Base-by-base conservation (phyloP, 2,329 filamentous ascomycete species). In the Epichloe coenophiala region DNA sequence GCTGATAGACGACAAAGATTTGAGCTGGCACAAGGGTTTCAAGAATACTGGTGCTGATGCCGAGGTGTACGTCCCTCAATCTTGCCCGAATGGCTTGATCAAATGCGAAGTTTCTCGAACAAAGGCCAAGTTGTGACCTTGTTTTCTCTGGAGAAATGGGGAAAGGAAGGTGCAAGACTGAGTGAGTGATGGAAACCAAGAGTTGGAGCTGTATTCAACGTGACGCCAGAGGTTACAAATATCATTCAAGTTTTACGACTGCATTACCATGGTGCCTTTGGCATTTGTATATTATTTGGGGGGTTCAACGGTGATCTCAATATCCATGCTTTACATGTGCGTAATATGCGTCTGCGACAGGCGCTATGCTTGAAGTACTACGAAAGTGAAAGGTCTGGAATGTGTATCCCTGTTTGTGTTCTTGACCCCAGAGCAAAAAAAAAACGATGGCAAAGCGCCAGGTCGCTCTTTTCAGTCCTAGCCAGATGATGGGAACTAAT, bases 1-100 rank as follows among this genome's bases (percentile, higher is more conserved):
- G 51, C 50, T 45, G 33, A 47, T 44, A 35, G 13, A 13, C 3
- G 11, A 4, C 62, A 1, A 13, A 91, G 91, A 97, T 64, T 71
- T 98, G 63, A 91, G 86, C 71, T 98, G 93, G 93, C 88, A 95
- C 77, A 94, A 97, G 68, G 89, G 84, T 33, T 67, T 90, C 58
- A 88, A 95, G 76, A 98, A 98, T 71, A 95, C 88, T 0, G 93
- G 93, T 68, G 86, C 88, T 68, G 86, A 98, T 61, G 93, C 93
- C 48, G 90, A 96, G 65, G 91, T 98, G 19, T 96, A 93, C 61
- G 90, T 87, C 31, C 93, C 93, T 3, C 93, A 97, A 68, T 86
- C 86, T 9, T 83, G 87, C 56, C 93, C 93, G 51, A 98, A 97
- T 64, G 93, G 93, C 31, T 78, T 98, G 54, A 98, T 98, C 70